Percentiles rank a stretch among this genome's conserved stretches.
These are phyloP conservation scores for Thraustochytrium striatum DNA, from an alignment of 352 stramenopile species.

Conservation along the genomic window DNA sequence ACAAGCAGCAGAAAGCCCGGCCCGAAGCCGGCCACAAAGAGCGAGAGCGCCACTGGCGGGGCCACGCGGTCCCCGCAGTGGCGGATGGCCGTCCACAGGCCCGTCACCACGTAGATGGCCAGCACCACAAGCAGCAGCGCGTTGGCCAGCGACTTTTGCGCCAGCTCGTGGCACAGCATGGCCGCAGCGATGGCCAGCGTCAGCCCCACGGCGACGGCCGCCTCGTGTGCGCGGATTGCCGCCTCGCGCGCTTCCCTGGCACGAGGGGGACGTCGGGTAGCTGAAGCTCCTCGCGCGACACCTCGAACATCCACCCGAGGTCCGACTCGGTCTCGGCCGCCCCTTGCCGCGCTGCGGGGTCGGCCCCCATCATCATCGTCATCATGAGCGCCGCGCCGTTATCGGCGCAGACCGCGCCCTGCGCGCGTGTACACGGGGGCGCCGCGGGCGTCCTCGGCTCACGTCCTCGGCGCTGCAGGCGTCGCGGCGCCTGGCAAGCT, in stretches of 20 bases:
- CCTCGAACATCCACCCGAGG: slow-evolving; percentile 32
- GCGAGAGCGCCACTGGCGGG: neutral
- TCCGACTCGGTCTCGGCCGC: neutral
- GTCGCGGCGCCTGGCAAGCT: too few relatives aligned
- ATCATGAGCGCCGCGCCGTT: too few relatives aligned
- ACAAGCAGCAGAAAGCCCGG: slow-evolving; percentile 23
- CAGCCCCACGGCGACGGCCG: neutral
- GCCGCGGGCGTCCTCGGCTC: too few relatives aligned
- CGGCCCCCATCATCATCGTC: too few relatives aligned
- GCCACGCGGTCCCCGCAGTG: slow-evolving; percentile 10
- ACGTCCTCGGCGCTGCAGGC: too few relatives aligned
- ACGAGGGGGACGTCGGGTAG: neutral
- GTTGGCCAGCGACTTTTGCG: slow-evolving; percentile 4
- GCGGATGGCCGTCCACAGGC: neutral
- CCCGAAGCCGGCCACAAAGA: slow-evolving; percentile 38
- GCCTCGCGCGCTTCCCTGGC: neutral
- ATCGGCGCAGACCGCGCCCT: too few relatives aligned
- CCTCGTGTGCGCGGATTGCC: neutral
- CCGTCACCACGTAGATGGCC: slow-evolving; percentile 2
- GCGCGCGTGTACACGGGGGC: too few relatives aligned
- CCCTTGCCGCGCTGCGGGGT: too few relatives aligned
- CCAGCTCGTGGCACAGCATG: slow-evolving; percentile 34
- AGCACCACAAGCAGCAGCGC: slow-evolving; percentile 14
- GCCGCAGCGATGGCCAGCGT: neutral
- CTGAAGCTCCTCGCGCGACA: neutral